Evolutionary conservation across 129 eudicot species (phyloP), one percentile per base, ranked within the genome.

Genomic region (Flaveria linearis): DNA sequence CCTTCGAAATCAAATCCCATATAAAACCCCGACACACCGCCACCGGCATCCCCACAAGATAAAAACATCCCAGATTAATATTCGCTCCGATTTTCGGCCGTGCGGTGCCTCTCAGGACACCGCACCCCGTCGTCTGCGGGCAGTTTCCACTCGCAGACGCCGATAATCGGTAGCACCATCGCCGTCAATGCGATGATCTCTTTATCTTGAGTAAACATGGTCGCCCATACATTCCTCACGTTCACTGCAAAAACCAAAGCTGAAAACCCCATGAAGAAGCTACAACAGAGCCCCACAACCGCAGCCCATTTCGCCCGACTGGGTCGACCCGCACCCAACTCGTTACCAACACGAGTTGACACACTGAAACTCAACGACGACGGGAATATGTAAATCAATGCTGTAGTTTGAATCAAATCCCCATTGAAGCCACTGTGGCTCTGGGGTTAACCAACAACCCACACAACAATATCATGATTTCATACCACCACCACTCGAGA

Each of bases 401-500:
- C 69, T 9, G 97, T 92, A 62, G 92, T 89, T 69, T 92, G 97
- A 62, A 92, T 92, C 39, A 92, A 68, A 92, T 85, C 12, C 97
- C 97, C 96, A 92, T 89, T 30, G 97, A 92, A 12, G 97, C 97
- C 2, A 89, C 97, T 0, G 96, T 87, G 1, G 96, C 90, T 41
- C 78, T 70, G 0, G 97, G 96, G 81, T 89, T 87, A 1, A 82
- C 52, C 10, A 92, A 71, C 18, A 89, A 52, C 66, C 97, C 97
- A 58, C 97, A 92, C 0, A 92, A 73, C 78, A 92, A 51, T 12
- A 92, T 92, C 97, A 92, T 92, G 52, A 92, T 88, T 25, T 91
- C 97, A 46, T 91, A 91, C 97, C 97, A 91, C 97, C 97, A 91
- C 97, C 97, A 91, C 76, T 92, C 96, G 7, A 92, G 82, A 76